Conservation (phyloP, 2,329 filamentous ascomycete genomes). For the Neoascochyta sp. region DNA sequence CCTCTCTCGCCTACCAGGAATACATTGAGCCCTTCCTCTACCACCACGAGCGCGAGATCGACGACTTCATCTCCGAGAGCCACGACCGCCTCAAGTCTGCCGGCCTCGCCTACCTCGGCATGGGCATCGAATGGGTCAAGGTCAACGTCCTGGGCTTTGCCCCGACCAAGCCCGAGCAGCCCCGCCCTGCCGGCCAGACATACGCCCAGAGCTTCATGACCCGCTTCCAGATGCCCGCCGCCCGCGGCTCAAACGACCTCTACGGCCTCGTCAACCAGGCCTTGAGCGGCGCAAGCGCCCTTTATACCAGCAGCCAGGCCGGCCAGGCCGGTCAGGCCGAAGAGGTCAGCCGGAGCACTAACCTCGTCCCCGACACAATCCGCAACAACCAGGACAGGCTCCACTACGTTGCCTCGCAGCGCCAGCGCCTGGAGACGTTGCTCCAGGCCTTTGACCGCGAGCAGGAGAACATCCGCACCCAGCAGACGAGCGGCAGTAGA, state of each 20-base stretch:
- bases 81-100: conserved; percentile 75
- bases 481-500: conserved; percentile 42
- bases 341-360: conserved; percentile 56
- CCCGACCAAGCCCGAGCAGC: conserved; percentile 45
- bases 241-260: conserved; percentile 65
- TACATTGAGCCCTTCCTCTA: conserved; percentile 85
- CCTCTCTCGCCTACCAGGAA: conserved; percentile 76
- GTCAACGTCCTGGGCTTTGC: conserved; percentile 76
- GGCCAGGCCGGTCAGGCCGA: conserved; percentile 45
- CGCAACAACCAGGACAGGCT: conserved; percentile 63
- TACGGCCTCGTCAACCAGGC: conserved; percentile 74
- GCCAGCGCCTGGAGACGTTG: conserved; percentile 70
- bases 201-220: conserved; percentile 82
- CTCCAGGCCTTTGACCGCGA: conserved; percentile 77
- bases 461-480: conserved; percentile 56
- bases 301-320: conserved; percentile 40
- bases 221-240: conserved; percentile 77
- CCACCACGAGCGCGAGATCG: conserved; percentile 83
- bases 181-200: conserved; percentile 46
- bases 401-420: conserved; percentile 72
- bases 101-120: conserved; percentile 59
- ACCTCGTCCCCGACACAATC: conserved; percentile 68
- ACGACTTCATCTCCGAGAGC: conserved; percentile 77
- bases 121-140: conserved; percentile 56
- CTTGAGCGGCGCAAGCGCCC: conserved; percentile 59